Evolutionary conservation across 2,329 filamentous ascomycete species (phyloP), one percentile per base, ranked within the genome.

Genomic region (Talaromyces amestolkiae): DNA sequence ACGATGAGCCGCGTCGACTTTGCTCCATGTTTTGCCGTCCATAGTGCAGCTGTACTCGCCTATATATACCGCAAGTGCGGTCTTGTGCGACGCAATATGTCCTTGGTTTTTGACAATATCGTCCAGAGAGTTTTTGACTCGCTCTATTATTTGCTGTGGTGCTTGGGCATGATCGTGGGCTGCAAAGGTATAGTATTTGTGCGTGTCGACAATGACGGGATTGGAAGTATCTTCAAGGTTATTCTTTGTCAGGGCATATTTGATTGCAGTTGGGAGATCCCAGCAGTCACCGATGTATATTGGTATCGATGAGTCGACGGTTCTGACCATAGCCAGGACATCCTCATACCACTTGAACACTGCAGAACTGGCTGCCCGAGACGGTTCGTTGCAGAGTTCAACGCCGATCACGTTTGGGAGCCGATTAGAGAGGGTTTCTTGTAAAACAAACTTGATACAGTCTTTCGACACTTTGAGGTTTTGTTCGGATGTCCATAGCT

Each of bases 41-140:
- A 88, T 73, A 1, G 85, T 84, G 67, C 84, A 86, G 61, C 82
- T 85, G 73, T 86, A 88, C 72, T 88, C 86, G 24, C 85, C 86
- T 3, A 87, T 77, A 19, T 86, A 77, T 19, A 82, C 76, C 68
- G 85, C 81, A 0, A 80, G 80, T 37, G 84, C 83, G 17, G 84
- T 84, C 53, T 73, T 72, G 41, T 78, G 78, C 66, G 83, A 80
- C 43, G 79, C 69, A 4, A 87, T 77, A 54, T 76, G 78, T 27
- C 84, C 84, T 49, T 80, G 77, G 63, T 80, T 81, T 15, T 77
- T 78, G 61, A 83, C 75, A 8, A 86, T 73, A 51, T 82, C 78
- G 1, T 67, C 67, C 0, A 87, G 74, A 65, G 83, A 84, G 10
- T 66, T 71, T 15, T 71, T 69, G 0, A 82, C 80, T 63, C 82